Conservation (phyloP, 768 basidiomycete genomes). For the Phanerochaete carnosa region DNA sequence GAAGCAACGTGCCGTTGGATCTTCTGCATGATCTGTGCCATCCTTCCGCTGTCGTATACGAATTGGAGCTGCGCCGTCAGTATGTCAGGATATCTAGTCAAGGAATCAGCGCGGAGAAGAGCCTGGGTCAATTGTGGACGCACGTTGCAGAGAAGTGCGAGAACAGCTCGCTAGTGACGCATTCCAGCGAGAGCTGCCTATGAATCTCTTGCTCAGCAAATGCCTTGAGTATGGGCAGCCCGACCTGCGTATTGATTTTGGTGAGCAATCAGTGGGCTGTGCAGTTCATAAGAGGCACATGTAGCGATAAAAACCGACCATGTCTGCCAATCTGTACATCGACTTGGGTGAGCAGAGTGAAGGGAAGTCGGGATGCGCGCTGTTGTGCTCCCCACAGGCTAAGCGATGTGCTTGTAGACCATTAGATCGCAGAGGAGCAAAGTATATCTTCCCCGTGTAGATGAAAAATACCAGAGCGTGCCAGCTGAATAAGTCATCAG, state of each 20-base stretch:
- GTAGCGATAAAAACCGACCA: too few relatives aligned
- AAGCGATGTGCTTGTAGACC: neutral
- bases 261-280: too few relatives aligned
- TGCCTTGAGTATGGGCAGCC: too few relatives aligned
- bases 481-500: neutral
- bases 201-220: too few relatives aligned
- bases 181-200: too few relatives aligned
- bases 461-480: slow-evolving; percentile 5
- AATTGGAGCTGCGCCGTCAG: neutral
- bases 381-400: neutral
- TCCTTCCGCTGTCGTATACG: neutral
- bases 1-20: neutral
- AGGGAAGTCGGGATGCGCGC: neutral
- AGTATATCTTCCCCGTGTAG: slow-evolving; percentile 6
- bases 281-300: too few relatives aligned
- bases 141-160: too few relatives aligned
- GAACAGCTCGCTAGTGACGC: too few relatives aligned
- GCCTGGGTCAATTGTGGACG: too few relatives aligned
- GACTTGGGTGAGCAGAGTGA: slow-evolving; percentile 5
- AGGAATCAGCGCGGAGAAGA: too few relatives aligned
- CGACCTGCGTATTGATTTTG: too few relatives aligned
- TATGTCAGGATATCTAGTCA: neutral
- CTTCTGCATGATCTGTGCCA: neutral
- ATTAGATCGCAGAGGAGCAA: neutral
- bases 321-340: slow-evolving; percentile 8